Percentiles rank a stretch among this genome's conserved stretches.
These are phyloP conservation scores for Diaporthe sp. DNA, from an alignment of 2,329 filamentous ascomycete species.

Conservation along the genomic window DNA sequence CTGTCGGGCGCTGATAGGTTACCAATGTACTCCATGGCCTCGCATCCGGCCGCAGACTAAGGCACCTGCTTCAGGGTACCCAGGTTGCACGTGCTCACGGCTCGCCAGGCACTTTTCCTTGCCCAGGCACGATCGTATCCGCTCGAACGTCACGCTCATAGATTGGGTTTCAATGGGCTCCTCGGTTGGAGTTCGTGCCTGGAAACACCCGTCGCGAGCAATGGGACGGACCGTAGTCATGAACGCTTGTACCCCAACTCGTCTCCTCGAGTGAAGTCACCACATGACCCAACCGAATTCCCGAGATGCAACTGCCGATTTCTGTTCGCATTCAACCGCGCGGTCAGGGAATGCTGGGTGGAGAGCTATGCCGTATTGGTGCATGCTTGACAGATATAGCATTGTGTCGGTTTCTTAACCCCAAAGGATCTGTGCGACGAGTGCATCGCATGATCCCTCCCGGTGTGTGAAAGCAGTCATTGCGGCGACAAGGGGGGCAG, in stretches of 20 bases:
- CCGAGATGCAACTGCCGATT: conserved; percentile 20
- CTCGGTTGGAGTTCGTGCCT: background rate
- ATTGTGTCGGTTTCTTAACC: background rate
- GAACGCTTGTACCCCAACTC: conserved; percentile 19
- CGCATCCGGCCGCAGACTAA: conserved; percentile 35
- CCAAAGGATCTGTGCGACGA: background rate
- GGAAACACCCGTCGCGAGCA: conserved; percentile 3
- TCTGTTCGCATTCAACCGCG: background rate
- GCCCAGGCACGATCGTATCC: conserved; percentile 29
- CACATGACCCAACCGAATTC: background rate
- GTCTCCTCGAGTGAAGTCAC: background rate
- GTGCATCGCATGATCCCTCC: conserved; percentile 10
- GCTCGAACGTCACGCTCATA: conserved; percentile 11
- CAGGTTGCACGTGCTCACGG: conserved; percentile 32
- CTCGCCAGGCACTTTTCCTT: background rate
- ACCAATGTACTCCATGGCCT: conserved; percentile 42
- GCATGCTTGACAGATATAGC: conserved; percentile 15
- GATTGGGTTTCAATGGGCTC: conserved; percentile 26
- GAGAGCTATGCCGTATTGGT: conserved; percentile 21
- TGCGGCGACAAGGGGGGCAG: background rate
- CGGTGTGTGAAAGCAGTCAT: conserved; percentile 2
- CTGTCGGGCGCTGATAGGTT: conserved; percentile 53
- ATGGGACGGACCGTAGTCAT: conserved; percentile 16
- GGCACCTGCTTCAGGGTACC: conserved; percentile 25
- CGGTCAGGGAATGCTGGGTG: background rate